Percentiles rank a stretch among this genome's conserved stretches.
Conservation (phyloP, 306 rosid genomes). For the Corylus americana region DNA sequence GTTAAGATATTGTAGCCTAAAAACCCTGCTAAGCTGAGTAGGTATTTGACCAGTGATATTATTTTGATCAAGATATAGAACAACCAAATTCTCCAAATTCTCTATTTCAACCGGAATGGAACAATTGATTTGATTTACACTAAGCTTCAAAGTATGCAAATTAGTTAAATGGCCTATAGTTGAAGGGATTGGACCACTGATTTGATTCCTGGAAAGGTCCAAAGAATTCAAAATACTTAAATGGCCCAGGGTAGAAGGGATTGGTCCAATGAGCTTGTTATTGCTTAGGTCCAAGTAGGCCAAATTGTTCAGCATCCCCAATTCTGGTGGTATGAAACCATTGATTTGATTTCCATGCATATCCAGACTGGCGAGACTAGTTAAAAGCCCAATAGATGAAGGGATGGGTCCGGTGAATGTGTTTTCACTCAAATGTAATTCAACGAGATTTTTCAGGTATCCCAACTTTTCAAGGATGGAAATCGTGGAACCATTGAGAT, state of each 20-base stretch:
- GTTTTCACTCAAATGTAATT: too few species aligned
- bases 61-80: too few species aligned
- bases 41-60: too few species aligned
- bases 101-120: background rate
- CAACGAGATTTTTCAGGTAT: too few species aligned
- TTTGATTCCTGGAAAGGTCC: background rate
- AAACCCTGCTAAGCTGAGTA: too few species aligned
- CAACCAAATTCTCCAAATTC: background rate
- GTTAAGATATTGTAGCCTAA: too few species aligned
- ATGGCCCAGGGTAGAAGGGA: background rate
- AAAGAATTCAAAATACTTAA: too few species aligned
- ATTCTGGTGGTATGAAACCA: background rate
- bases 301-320: background rate
- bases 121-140: background rate
- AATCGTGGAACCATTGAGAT: background rate
- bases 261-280: background rate
- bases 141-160: rapidly evolving
- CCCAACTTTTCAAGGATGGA: too few species aligned
- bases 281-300: too few species aligned
- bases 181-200: background rate
- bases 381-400: too few species aligned
- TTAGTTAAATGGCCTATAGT: background rate
- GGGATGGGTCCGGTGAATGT: too few species aligned
- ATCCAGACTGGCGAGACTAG: too few species aligned
- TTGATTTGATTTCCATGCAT: background rate